A percentile compares a stretch with the other conserved stretches of the same genome.
phyloP scores from a whole-genome alignment of 805 yeast species.

The Lachancea waltii region DNA sequence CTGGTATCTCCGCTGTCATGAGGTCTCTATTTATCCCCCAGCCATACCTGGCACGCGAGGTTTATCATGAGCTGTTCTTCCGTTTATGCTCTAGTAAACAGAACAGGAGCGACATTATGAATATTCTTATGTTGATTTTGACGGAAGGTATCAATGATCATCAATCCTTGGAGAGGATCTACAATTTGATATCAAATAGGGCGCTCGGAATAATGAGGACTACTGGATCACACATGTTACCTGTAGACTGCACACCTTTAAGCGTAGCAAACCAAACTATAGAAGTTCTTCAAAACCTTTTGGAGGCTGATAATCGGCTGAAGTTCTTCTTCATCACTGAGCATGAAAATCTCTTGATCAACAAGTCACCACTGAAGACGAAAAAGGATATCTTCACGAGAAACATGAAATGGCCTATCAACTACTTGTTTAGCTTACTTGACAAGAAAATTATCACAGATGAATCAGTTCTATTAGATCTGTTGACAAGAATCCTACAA shows the following conservation, averaged over 20 bases:
- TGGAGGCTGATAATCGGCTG: slow-evolving; percentile 60
- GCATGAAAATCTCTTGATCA: slow-evolving; percentile 48
- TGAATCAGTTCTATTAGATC: slow-evolving; percentile 70
- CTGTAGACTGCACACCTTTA: slow-evolving; percentile 59
- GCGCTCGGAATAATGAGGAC: slow-evolving; percentile 33
- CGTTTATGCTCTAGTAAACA: slow-evolving; percentile 71
- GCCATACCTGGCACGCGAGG: slow-evolving; percentile 52
- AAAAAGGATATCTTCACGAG: slow-evolving; percentile 33
- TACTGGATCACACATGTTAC: slow-evolving; percentile 32
- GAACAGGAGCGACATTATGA: slow-evolving; percentile 67
- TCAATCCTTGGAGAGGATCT: slow-evolving; percentile 54
- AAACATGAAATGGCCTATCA: slow-evolving; percentile 59
- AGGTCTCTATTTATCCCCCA: slow-evolving; percentile 71
- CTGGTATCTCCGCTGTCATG: slow-evolving; percentile 68
- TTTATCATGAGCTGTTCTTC: slow-evolving; percentile 57
- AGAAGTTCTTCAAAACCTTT: slow-evolving; percentile 63
- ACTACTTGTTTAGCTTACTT: slow-evolving; percentile 54
- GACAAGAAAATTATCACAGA: slow-evolving; percentile 60
- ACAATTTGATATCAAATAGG: slow-evolving; percentile 46
- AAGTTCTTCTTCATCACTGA: slow-evolving; percentile 73
- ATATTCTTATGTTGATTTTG: slow-evolving; percentile 57
- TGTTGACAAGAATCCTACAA: slow-evolving; percentile 67
- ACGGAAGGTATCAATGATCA: slow-evolving; percentile 69
- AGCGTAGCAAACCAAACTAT: slow-evolving; percentile 70
- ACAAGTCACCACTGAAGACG: slow-evolving; percentile 31